Conservation (phyloP, 1,139 yeast species). For the Eremothecium cymbalariae region DNA sequence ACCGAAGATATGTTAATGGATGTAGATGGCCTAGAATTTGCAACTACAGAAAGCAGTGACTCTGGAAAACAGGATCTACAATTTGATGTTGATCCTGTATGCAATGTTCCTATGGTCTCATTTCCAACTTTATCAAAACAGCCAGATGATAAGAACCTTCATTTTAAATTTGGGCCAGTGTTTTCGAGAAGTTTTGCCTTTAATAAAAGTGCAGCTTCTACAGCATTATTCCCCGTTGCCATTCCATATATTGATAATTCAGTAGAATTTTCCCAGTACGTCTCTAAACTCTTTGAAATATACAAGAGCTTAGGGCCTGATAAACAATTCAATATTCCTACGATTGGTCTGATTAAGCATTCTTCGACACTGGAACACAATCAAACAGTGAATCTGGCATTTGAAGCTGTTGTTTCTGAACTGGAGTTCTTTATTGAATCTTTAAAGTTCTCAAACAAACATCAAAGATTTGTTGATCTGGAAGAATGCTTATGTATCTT, state of each 20-base stretch:
- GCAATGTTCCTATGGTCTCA: constrained; percentile 34
- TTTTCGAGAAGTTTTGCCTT: constrained; percentile 37
- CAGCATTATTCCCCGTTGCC: constrained; percentile 35
- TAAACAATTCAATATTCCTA: constrained; percentile 32
- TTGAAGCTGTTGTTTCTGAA: constrained; percentile 31
- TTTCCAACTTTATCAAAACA: constrained; percentile 29
- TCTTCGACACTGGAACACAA: constrained; percentile 31
- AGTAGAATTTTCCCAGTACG: constrained; percentile 33
- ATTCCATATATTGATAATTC: constrained; percentile 35
- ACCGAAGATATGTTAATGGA: constrained; percentile 27
- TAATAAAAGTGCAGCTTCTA: constrained; percentile 27
- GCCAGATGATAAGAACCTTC: constrained; percentile 33
- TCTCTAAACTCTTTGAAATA: constrained; percentile 34
- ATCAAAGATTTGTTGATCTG: constrained; percentile 33
- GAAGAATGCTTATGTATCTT: constrained; percentile 45
- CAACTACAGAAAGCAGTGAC: constrained; percentile 16
- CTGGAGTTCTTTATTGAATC: constrained; percentile 31
- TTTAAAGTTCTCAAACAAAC: constrained; percentile 16
- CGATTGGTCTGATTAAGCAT: constrained; percentile 34
- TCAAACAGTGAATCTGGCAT: constrained; percentile 31
- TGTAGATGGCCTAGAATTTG: constrained; percentile 26
- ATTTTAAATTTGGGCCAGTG: constrained; percentile 37
- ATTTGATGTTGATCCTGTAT: constrained; percentile 33
- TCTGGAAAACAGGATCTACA: constrained; percentile 22
- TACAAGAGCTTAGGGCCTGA: constrained; percentile 35